Evolutionary conservation across 169 alveolate species (phyloP), one percentile per base, ranked within the genome.

Genomic region (Cardiosporidium cionae): DNA sequence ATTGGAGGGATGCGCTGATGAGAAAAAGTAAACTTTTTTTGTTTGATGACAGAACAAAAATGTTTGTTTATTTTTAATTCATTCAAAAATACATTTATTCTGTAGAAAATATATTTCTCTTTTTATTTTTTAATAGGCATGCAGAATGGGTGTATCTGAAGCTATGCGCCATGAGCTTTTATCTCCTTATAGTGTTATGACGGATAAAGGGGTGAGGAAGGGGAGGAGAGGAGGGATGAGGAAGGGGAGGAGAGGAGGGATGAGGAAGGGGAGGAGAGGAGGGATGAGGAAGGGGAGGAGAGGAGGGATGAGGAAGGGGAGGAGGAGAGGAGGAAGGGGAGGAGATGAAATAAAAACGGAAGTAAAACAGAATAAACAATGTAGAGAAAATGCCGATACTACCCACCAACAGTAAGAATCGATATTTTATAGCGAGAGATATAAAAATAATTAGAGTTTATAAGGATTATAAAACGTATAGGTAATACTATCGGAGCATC

Each of bases 161-260:
- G 96, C 99, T 44, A 72, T 93, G 70, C 91, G 97, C 72, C 98
- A 97, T 80, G 95, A 94, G 69, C 87, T 96, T 69, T 84, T 96
- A 27, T 88, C 93, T 67, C 94, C 96, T 32, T 96, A 94, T 84
- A 94, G 93, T 29, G 98, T 96, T 7, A 32, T 71, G 72, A 31
- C 54, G 16, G 78, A 53, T 29, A 25, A 1, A 58, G 22, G 58
- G 16, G n/a, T n/a, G n/a, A n/a, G 67, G 23, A 32, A 58, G 3
- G 67, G 28, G 67, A 3, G 67, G 67, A 3, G 28, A 3, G 28
- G 67, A 58, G 3, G 3, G 3, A 29, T 3, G 67, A 3, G 67
- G 3, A 58, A 32, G 23, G 28, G 7, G 23, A 58, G 23, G 67
- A 32, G 67, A 58, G 7, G 28, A 32, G 7, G 3, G 67, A 3